Evolutionary conservation across 352 stramenopile genomes (phyloP).

Genomic region (Pythium phragmiticola): DNA sequence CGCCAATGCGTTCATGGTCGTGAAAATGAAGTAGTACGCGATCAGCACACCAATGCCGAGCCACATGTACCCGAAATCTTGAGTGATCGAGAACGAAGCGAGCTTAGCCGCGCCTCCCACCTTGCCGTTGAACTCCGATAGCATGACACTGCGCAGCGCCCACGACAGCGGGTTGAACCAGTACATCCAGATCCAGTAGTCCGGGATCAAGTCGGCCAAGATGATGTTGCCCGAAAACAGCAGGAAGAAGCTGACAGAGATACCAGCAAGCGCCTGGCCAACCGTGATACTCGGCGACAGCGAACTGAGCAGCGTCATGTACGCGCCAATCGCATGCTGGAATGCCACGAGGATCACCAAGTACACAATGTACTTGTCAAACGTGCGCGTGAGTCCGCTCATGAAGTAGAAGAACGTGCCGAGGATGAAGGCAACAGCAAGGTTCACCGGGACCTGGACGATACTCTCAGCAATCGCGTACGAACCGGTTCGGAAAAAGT

Average conservation of each 20-base stretch:
- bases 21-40: conserved; percentile 60
- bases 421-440: conserved; percentile 58
- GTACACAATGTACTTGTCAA: conserved; percentile 77
- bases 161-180: conserved; percentile 66
- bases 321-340: conserved; percentile 66
- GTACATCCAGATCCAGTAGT: conserved; percentile 82
- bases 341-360: conserved; percentile 76
- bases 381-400: conserved; percentile 66
- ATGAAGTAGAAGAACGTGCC: conserved; percentile 89
- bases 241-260: conserved; percentile 64
- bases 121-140: conserved; percentile 51
- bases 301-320: conserved; percentile 61
- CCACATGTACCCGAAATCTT: conserved; percentile 50
- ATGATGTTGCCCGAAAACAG: conserved; percentile 79
- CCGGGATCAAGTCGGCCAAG: conserved; percentile 53
- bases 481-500: conserved; percentile 87
- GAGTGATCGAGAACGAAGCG: conserved; percentile 28
- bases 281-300: conserved; percentile 54
- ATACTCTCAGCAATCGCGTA: conserved; percentile 74
- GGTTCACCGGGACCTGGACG: conserved; percentile 59
- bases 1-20: conserved; percentile 38
- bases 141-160: conserved; percentile 52
- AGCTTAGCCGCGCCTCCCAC: conserved; percentile 7
- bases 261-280: conserved; percentile 39
- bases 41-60: conserved; percentile 42